Percentiles rank a stretch among this genome's conserved stretches.
Evolutionary conservation across 2,329 filamentous ascomycete genomes (phyloP).

Genomic region (Hymenoscyphus infarciens): DNA sequence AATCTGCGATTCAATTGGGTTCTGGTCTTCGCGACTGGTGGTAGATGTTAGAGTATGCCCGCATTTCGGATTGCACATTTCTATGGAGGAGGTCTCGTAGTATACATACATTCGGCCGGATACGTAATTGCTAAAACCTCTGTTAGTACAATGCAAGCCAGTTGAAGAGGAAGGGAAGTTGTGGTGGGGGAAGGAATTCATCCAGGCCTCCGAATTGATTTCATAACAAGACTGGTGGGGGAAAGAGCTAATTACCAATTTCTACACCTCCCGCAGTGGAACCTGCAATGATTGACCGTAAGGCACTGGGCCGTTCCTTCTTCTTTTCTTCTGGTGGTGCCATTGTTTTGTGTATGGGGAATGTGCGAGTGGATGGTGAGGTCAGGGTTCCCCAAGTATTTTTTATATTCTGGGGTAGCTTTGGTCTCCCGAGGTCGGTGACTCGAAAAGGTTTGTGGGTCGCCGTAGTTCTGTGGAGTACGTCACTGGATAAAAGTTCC

Average conservation of each 20-base stretch:
- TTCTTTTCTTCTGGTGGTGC: slow-evolving; percentile 8
- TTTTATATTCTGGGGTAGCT: no score
- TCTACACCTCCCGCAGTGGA: slow-evolving; percentile 92
- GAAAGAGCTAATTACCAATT: slow-evolving; percentile 58
- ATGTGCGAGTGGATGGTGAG: no score
- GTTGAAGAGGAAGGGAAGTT: no score
- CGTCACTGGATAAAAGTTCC: no score
- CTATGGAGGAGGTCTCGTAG: background rate
- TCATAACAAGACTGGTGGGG: no score
- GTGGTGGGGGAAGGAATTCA: no score
- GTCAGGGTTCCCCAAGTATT: no score
- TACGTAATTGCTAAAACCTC: slow-evolving; percentile 70
- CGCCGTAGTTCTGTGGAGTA: no score
- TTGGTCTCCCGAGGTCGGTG: no score
- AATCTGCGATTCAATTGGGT: slow-evolving; percentile 87
- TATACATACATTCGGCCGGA: slow-evolving; percentile 76
- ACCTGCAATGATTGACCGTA: slow-evolving; percentile 89
- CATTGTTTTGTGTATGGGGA: background rate
- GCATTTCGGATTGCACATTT: background rate
- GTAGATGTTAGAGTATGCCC: background rate
- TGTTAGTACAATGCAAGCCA: slow-evolving; percentile 30
- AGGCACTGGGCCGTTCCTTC: slow-evolving; percentile 61
- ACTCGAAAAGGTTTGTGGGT: no score
- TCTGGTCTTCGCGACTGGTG: slow-evolving; percentile 77
- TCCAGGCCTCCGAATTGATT: no score